Evolutionary conservation across 176 grass and related monocot genomes (phyloP).

Genomic region (Poa pratensis): DNA sequence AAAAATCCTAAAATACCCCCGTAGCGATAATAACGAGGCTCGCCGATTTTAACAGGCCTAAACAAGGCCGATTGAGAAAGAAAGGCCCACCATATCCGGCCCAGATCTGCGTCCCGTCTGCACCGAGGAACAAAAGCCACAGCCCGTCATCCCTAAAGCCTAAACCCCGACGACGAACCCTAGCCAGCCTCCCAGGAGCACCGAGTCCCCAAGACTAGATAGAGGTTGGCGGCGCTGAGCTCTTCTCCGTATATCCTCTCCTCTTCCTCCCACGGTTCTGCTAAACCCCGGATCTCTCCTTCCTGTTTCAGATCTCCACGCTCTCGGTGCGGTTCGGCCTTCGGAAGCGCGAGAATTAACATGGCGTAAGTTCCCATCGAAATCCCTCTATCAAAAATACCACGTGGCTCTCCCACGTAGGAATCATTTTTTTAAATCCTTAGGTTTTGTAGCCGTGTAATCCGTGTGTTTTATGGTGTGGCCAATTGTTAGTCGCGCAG

Average conservation of each 20-base stretch:
- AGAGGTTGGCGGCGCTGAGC: constrained; percentile 26
- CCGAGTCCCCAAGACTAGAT: constrained; percentile 5
- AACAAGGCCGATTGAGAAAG: too few species aligned
- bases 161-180: constrained; percentile 26
- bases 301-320: constrained; percentile 24
- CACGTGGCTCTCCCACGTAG: too few species aligned
- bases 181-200: constrained; percentile 52
- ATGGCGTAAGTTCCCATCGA: constrained; percentile 32
- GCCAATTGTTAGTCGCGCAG: neutral
- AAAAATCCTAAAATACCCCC: neutral
- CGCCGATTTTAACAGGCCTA: neutral
- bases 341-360: constrained; percentile 9
- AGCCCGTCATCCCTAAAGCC: neutral
- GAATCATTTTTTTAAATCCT: too few species aligned
- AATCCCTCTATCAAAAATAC: neutral
- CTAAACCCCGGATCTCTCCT: neutral
- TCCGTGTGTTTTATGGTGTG: neutral
- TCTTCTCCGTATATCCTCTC: neutral
- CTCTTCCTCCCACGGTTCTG: neutral
- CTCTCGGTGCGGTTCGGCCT: neutral
- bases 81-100: neutral
- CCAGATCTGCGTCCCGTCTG: neutral
- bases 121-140: neutral
- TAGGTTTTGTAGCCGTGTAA: neutral
- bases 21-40: neutral